Percentiles rank a stretch among this genome's conserved stretches.
Evolutionary conservation across 1,284 basidiomycete genomes (phyloP).

Genomic region (Papiliotrema laurentii): DNA sequence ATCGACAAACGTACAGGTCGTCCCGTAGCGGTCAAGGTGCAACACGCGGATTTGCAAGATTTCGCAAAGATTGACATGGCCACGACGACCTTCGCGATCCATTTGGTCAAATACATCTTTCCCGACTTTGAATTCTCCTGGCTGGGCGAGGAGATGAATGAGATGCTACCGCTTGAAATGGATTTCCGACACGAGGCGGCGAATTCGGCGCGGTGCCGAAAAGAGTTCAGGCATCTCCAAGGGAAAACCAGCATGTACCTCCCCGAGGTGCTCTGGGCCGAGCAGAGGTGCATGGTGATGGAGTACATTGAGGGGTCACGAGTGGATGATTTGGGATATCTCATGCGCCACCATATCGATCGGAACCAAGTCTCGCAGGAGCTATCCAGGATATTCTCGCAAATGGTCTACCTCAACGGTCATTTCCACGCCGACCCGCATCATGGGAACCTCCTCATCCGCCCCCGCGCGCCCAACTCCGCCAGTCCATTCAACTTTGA

Average conservation of each 20-base stretch:
- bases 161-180: conserved; percentile 92
- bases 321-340: conserved; percentile 82
- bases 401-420: conserved; percentile 96
- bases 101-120: conserved; percentile 79
- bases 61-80: conserved; percentile 79
- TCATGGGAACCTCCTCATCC: conserved; percentile 82
- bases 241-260: conserved; percentile 81
- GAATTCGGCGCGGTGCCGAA: conserved; percentile 68
- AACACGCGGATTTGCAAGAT: conserved; percentile 91
- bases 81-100: conserved; percentile 52
- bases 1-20: conserved; percentile 65
- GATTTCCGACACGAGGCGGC: conserved; percentile 69
- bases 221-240: conserved; percentile 63
- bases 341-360: conserved; percentile 81
- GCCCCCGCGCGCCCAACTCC: conserved; percentile 61
- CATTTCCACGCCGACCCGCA: conserved; percentile 49
- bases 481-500: conserved; percentile 89
- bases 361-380: conserved; percentile 90
- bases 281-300: conserved; percentile 87
- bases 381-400: conserved; percentile 72
- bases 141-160: conserved; percentile 88
- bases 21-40: conserved; percentile 90
- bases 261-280: conserved; percentile 77
- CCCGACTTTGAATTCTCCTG: conserved; percentile 77
- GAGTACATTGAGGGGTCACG: conserved; percentile 82